Evolutionary conservation across 2,329 filamentous ascomycete species (phyloP).

Genomic region (Westerdykella ornata): DNA sequence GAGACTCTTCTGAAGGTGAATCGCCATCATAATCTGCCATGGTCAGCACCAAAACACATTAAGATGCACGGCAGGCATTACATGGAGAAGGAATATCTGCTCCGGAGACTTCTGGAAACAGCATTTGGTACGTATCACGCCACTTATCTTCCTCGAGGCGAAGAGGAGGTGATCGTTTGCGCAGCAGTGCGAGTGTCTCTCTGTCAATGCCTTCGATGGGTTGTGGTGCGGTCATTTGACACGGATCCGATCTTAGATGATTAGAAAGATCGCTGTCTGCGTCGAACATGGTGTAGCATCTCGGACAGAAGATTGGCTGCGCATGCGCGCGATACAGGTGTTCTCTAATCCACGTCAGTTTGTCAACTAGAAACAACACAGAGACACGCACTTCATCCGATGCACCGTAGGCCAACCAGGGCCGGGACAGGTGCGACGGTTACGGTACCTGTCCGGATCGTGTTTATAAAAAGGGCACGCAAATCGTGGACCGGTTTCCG

Average conservation of each 20-base stretch:
- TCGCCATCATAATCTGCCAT: slow-evolving; percentile 31
- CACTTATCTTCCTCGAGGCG: slow-evolving; percentile 36
- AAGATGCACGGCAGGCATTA: slow-evolving; percentile 12
- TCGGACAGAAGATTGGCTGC: slow-evolving; percentile 34
- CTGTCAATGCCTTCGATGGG: slow-evolving; percentile 36
- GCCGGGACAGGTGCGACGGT: slow-evolving; percentile 33
- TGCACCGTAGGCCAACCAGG: slow-evolving; percentile 38
- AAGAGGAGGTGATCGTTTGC: slow-evolving; percentile 29
- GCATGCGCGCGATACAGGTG: slow-evolving; percentile 39
- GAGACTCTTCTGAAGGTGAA: slow-evolving; percentile 19
- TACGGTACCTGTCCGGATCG: slow-evolving; percentile 33
- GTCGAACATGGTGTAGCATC: slow-evolving; percentile 36
- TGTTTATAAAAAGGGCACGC: slow-evolving; percentile 41
- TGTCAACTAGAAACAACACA: background rate
- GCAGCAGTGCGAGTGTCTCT: slow-evolving; percentile 32
- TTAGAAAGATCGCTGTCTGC: slow-evolving; percentile 25
- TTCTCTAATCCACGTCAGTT: slow-evolving; percentile 15
- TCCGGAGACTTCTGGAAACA: slow-evolving; percentile 31
- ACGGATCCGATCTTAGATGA: slow-evolving; percentile 26
- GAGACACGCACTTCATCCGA: slow-evolving; percentile 31
- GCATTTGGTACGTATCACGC: slow-evolving; percentile 33
- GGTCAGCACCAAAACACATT: background rate
- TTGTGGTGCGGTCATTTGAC: slow-evolving; percentile 18
- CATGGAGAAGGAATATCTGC: slow-evolving; percentile 33
- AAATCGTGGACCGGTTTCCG: slow-evolving; percentile 22